phyloP scores from a whole-genome alignment of 805 yeast species.

The Spathaspora sp. region DNA sequence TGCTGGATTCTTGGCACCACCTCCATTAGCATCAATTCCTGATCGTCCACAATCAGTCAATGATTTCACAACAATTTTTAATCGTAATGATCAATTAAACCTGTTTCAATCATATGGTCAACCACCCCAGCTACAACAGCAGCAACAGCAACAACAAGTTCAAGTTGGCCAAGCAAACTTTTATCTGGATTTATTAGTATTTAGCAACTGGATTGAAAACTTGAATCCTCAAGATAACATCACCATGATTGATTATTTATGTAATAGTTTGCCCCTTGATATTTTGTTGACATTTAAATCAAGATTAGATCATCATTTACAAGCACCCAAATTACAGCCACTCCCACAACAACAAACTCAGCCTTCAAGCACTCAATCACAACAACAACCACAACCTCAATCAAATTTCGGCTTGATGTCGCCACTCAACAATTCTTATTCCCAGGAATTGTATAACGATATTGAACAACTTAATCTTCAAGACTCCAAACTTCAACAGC shows the following conservation, averaged over 20 bases:
- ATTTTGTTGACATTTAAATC: conserved; percentile 46
- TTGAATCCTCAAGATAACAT: conserved; percentile 50
- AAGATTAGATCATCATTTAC: conserved; percentile 40
- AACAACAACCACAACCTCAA: conserved; percentile 1
- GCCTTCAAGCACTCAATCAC: neutral
- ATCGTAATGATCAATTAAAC: neutral
- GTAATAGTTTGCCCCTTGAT: conserved; percentile 49
- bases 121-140: conserved; percentile 8
- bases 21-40: conserved; percentile 24
- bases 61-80: conserved; percentile 27
- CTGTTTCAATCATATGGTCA: neutral
- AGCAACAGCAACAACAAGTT: conserved; percentile 11
- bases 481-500: conserved; percentile 3
- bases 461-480: conserved; percentile 11
- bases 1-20: conserved; percentile 17
- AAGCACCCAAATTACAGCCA: conserved; percentile 8
- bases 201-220: conserved; percentile 48
- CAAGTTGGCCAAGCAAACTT: conserved; percentile 28
- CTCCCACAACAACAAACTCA: conserved; percentile 3
- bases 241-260: conserved; percentile 51
- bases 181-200: conserved; percentile 47
- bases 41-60: conserved; percentile 42
- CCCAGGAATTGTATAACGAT: conserved; percentile 13
- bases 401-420: neutral
- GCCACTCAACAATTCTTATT: conserved; percentile 2